Evolutionary conservation across 768 basidiomycete genomes (phyloP).

Genomic region (Pisolithus albus): DNA sequence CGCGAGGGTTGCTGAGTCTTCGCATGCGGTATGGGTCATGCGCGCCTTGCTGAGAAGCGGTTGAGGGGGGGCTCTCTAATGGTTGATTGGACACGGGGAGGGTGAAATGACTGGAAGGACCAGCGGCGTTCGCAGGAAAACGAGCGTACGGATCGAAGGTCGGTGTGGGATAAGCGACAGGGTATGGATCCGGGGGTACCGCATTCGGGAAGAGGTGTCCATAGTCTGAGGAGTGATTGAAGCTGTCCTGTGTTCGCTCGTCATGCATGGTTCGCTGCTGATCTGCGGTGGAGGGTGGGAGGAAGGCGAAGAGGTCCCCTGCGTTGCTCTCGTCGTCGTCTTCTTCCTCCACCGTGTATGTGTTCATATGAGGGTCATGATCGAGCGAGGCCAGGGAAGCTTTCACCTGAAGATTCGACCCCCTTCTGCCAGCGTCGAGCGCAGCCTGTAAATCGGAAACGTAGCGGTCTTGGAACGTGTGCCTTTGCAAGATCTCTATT

Average conservation of each 20-base stretch:
- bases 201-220: slow-evolving; percentile 16
- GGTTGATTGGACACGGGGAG: slow-evolving; percentile 28
- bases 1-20: slow-evolving; percentile 24
- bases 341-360: slow-evolving; percentile 37
- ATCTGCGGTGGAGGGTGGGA: slow-evolving; percentile 74
- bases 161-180: slow-evolving; percentile 40
- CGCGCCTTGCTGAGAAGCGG: slow-evolving; percentile 32
- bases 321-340: slow-evolving; percentile 65
- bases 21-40: slow-evolving; percentile 37
- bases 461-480: too few species aligned
- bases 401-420: too few species aligned
- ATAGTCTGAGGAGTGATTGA: slow-evolving; percentile 19
- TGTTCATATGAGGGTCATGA: slow-evolving; percentile 13
- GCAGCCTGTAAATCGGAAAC: too few species aligned
- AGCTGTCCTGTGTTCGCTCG: slow-evolving; percentile 15
- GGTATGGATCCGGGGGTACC: slow-evolving; percentile 13
- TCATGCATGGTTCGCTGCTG: slow-evolving; percentile 22
- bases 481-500: too few species aligned
- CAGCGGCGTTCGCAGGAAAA: slow-evolving; percentile 32
- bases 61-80: slow-evolving; percentile 46
- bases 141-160: slow-evolving; percentile 47
- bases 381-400: slow-evolving; percentile 17
- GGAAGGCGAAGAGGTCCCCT: slow-evolving; percentile 86
- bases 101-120: slow-evolving; percentile 28
- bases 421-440: too few species aligned